Evolutionary conservation across 2,329 filamentous ascomycete species (phyloP), one percentile per base, ranked within the genome.

Genomic region (Neophaeococcomyces mojaviensis): DNA sequence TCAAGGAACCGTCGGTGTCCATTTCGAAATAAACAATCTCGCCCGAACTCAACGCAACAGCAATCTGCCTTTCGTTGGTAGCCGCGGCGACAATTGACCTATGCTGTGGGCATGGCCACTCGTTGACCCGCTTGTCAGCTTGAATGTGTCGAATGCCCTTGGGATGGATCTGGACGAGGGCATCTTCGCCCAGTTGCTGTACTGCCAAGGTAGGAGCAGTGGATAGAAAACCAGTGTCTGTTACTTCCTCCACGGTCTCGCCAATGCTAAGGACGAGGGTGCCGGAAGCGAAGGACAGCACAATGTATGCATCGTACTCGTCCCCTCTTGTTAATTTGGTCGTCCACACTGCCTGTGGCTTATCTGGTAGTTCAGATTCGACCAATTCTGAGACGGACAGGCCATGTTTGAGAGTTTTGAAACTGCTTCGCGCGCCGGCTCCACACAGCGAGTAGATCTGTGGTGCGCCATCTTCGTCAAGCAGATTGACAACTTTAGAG

Each of bases 11-110:
- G 64, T 97, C 90, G 0, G 80, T 77, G 59, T 96, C 92, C 81
- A 96, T 90, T 63, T 98, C 94, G 57, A 98, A 98, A 62, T 97
- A 98, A 34, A 95, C 86, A 52, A 98, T 90, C 64, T 98, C 92
- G 31, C 90, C 90, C 7, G 89, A 96, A 61, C 89, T 97, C 20
- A 99, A 73, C 1, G 92, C 92, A 40, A 97, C 83, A 3, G 88
- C 88, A 20, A 98, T 87, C 66, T 99, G 92, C 34, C 86, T 81
- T 58, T 90, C 82, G 59, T 98, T 99, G 13, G 90, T 92, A 1
- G 90, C 84, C 28, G 90, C 94, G 7, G 90, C 88, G 38, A 97
- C 88, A 53, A 98, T 97, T 0, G 90, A 94, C 18, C 92, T 80
- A 70, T 98, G 90, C 56, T 94, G 84, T 0, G 94, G 94, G 4